Conservation (phyloP, 2,329 filamentous ascomycete species). For the Colletotrichum nymphaeae region DNA sequence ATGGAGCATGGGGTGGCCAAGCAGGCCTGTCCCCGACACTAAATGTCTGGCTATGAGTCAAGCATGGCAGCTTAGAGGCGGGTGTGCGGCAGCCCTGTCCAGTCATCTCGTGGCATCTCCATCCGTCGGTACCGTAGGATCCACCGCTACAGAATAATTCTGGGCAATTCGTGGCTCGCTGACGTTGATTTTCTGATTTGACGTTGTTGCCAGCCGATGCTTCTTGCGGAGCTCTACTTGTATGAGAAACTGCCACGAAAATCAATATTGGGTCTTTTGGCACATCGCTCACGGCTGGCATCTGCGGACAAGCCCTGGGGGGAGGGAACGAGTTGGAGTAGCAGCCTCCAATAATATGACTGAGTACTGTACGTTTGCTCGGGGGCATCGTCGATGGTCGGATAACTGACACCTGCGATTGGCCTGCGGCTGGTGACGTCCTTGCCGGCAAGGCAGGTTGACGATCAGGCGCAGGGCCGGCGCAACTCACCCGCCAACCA, state of each 20-base stretch:
- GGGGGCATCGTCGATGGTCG: conserved; percentile 18
- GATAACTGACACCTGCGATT: conserved; percentile 5
- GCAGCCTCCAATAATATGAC: background rate
- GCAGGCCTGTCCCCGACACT: conserved; percentile 29
- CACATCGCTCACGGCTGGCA: background rate
- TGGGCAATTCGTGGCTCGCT: conserved; percentile 14
- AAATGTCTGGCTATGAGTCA: conserved; percentile 32
- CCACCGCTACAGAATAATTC: conserved; percentile 9
- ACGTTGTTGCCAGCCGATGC: background rate
- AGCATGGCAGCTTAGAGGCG: conserved; percentile 25
- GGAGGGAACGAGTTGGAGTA: background rate
- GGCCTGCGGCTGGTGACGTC: conserved; percentile 28
- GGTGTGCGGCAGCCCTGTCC: conserved; percentile 32
- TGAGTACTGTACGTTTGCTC: background rate
- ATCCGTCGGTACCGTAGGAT: conserved; percentile 21
- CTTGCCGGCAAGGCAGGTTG: conserved; percentile 5
- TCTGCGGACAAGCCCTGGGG: background rate
- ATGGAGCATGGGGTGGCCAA: conserved; percentile 29
- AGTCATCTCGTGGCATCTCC: conserved; percentile 22
- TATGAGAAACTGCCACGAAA: background rate
- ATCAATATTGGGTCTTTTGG: background rate
- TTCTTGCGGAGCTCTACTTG: background rate
- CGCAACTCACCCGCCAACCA: background rate
- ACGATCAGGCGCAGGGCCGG: conserved; percentile 18
- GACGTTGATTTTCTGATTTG: conserved; percentile 12